Evolutionary conservation across 129 eudicot species (phyloP).

Genomic region (Pulicaria dysenterica): DNA sequence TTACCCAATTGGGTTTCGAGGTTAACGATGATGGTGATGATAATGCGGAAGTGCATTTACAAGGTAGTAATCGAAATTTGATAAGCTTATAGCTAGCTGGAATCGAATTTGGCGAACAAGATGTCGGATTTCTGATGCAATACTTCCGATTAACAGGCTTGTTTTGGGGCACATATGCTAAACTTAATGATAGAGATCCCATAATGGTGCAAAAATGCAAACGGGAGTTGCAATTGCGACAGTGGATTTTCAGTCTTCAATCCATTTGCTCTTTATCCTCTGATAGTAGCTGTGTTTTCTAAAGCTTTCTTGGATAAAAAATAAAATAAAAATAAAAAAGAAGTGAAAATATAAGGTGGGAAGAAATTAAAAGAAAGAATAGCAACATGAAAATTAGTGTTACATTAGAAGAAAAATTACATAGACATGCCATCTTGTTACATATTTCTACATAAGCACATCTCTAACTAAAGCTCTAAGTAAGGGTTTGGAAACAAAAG

Average conservation of each 20-base stretch:
- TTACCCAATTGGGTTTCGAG: constrained; percentile 43
- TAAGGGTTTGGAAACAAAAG: no score
- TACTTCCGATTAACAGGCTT: neutral
- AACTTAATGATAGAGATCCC: constrained; percentile 25
- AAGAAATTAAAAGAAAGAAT: no score
- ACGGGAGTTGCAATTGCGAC: neutral
- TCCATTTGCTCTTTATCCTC: constrained; percentile 10
- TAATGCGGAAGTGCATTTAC: constrained; percentile 27
- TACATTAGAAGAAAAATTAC: no score
- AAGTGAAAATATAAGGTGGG: no score
- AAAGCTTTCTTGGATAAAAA: constrained; percentile 3
- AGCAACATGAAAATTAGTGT: no score
- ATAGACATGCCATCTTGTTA: no score
- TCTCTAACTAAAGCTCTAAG: no score
- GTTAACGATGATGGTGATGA: constrained; percentile 24
- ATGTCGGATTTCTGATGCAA: neutral
- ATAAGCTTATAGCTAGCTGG: constrained; percentile 1
- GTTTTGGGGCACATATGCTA: constrained; percentile 4
- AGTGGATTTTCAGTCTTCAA: neutral
- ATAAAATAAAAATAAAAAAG: neutral
- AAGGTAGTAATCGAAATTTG: constrained; percentile 14
- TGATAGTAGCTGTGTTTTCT: neutral
- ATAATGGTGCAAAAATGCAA: neutral
- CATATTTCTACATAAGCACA: no score
- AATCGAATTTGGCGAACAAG: constrained; percentile 12